phyloP scores from a whole-genome alignment of 495 filamentous ascomycete species.

The Parathielavia hyrcaniae region DNA sequence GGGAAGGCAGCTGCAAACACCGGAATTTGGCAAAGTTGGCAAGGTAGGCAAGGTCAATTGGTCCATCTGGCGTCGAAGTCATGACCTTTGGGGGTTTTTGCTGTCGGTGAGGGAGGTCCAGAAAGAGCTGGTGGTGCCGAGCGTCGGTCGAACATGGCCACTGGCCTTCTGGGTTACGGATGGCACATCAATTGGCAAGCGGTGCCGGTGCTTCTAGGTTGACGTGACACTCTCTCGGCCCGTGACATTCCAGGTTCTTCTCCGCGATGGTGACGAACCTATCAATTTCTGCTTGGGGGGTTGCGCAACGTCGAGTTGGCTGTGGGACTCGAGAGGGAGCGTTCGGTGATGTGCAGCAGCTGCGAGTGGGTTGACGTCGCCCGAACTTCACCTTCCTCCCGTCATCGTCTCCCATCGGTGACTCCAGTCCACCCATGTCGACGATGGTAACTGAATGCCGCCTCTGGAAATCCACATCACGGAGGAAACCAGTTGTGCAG shows the following conservation, averaged over 20 bases:
- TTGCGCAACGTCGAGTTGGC: not conserved
- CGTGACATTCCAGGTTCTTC: not conserved
- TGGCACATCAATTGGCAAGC: not conserved
- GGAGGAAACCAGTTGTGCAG: not conserved
- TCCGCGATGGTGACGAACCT: not conserved
- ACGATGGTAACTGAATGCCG: not conserved
- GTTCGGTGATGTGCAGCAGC: not conserved
- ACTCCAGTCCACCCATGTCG: not conserved
- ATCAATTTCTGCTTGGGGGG: not conserved
- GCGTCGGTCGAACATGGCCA: not conserved
- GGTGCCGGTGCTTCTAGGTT: not conserved
- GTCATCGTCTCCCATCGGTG: not conserved
- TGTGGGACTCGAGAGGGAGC: not conserved
- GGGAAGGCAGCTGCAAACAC: not conserved
- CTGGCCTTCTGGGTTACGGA: not conserved
- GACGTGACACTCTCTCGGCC: slow-evolving; percentile 11
- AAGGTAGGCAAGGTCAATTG: not conserved
- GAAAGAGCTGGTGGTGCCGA: not conserved
- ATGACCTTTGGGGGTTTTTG: too few species aligned
- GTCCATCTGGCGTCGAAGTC: not conserved
- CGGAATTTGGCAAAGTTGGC: too few species aligned
- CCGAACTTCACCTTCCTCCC: not conserved
- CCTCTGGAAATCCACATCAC: too few species aligned
- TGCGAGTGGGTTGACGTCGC: not conserved
- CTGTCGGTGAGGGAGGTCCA: too few species aligned